These are phyloP conservation scores for Leishmania arabica DNA, from an alignment of 208 protist species.

Conservation along the genomic window DNA sequence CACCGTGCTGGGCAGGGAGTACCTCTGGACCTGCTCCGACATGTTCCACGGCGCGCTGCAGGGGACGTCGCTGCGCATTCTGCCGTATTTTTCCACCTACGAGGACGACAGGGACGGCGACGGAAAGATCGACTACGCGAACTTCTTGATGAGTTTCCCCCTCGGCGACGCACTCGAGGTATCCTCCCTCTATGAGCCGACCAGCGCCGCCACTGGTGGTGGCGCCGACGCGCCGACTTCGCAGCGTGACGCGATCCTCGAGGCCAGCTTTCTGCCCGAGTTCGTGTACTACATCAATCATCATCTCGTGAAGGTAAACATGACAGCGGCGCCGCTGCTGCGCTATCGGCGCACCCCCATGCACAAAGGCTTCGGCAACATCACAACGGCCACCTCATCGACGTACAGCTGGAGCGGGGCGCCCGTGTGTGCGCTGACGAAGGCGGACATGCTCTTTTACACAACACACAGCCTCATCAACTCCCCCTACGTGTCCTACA, in stretches of 20 bases:
- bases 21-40: conserved; percentile 79
- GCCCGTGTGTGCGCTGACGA: conserved; percentile 57
- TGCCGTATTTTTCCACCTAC: conserved; percentile 65
- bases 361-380: conserved; percentile 2
- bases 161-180: conserved; percentile 35
- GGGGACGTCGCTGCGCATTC: conserved; percentile 35
- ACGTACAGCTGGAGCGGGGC: conserved; percentile 28
- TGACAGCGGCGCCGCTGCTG: conserved; percentile 75
- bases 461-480: conserved; percentile 51
- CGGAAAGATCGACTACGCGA: conserved; percentile 40
- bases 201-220: neutral
- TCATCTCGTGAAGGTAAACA: conserved; percentile 49
- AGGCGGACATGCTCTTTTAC: conserved; percentile 70
- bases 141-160: conserved; percentile 64
- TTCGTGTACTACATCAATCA: conserved; percentile 68
- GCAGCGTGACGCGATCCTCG: conserved; percentile 46
- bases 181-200: conserved; percentile 22
- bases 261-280: conserved; percentile 72
- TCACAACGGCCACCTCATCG: neutral
- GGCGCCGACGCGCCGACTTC: conserved; percentile 17
- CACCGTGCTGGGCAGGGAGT: conserved; percentile 62
- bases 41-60: conserved; percentile 52
- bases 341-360: conserved; percentile 26
- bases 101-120: conserved; percentile 51
- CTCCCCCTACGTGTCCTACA: conserved; percentile 57